Conservation (phyloP, 2,329 filamentous ascomycete species). For the Berkeleyomyces basicola region DNA sequence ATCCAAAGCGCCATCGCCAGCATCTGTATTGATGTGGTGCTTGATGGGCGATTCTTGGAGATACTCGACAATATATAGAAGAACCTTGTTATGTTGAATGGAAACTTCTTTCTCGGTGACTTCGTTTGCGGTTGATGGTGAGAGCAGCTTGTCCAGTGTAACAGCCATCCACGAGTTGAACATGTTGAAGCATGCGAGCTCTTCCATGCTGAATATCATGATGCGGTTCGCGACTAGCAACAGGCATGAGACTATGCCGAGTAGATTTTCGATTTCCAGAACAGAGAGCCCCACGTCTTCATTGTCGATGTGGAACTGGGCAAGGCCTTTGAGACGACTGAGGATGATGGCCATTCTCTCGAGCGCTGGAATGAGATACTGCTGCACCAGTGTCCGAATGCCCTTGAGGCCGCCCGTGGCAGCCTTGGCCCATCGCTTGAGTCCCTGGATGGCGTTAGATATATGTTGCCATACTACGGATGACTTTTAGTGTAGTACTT, state of each 20-base stretch:
- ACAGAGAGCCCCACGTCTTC: constrained; percentile 51
- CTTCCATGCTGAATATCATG: constrained; percentile 53
- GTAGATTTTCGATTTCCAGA: constrained; percentile 43
- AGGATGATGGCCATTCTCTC: constrained; percentile 71
- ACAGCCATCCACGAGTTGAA: constrained; percentile 77
- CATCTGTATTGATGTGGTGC: constrained; percentile 35
- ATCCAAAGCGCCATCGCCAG: constrained; percentile 9
- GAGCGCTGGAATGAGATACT: constrained; percentile 75
- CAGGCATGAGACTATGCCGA: constrained; percentile 60
- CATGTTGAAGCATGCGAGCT: constrained; percentile 57
- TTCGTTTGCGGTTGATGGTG: constrained; percentile 49
- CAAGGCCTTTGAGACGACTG: constrained; percentile 67
- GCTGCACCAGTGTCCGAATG: constrained; percentile 61
- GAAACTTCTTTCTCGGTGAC: constrained; percentile 60
- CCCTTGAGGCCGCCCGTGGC: constrained; percentile 62
- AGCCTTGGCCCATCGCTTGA: constrained; percentile 89
- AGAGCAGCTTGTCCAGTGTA: constrained; percentile 62
- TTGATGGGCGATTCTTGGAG: constrained; percentile 49
- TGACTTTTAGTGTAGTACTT: constrained; percentile 19
- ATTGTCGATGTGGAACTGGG: constrained; percentile 55
- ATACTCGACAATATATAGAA: constrained; percentile 61
- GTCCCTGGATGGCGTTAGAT: constrained; percentile 38
- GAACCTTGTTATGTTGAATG: constrained; percentile 54
- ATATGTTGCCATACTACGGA: background rate
- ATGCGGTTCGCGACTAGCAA: constrained; percentile 59